Conservation (phyloP, 2,329 filamentous ascomycete species). For the Ascochyta lentis region DNA sequence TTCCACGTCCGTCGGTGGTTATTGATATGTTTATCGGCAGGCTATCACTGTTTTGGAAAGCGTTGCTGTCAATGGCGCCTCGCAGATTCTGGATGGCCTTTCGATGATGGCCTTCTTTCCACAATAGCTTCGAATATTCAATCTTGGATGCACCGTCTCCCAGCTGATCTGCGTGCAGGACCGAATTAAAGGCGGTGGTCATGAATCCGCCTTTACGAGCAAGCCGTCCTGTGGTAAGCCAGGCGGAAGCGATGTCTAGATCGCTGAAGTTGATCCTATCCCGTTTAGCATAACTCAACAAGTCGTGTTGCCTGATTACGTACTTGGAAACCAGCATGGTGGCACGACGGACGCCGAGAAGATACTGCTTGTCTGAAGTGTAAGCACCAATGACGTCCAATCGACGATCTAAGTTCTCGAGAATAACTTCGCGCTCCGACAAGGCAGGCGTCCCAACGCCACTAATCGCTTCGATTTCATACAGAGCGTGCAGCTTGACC, state of each 20-base stretch:
- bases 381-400: constrained; percentile 90
- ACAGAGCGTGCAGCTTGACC: constrained; percentile 83
- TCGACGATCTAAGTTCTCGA: constrained; percentile 72
- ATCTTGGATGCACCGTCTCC: constrained; percentile 89
- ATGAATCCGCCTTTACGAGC: constrained; percentile 84
- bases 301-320: constrained; percentile 34
- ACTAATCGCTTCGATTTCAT: constrained; percentile 83
- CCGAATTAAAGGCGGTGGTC: constrained; percentile 90
- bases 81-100: constrained; percentile 94
- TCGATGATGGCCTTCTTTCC: constrained; percentile 90
- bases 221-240: constrained; percentile 84
- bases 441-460: constrained; percentile 45
- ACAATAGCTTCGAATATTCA: constrained; percentile 90
- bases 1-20: constrained; percentile 48
- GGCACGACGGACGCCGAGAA: constrained; percentile 84
- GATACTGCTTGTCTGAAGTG: constrained; percentile 89
- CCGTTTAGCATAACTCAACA: constrained; percentile 17
- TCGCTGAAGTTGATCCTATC: constrained; percentile 65
- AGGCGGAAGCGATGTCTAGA: constrained; percentile 79
- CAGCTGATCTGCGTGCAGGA: constrained; percentile 84
- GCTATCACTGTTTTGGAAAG: constrained; percentile 65
- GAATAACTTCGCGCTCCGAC: constrained; percentile 44
- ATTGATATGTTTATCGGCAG: constrained; percentile 45
- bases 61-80: constrained; percentile 80
- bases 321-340: constrained; percentile 81